Evolutionary conservation across 495 filamentous ascomycete genomes (phyloP).

Genomic region (Aspergillus homomorphus): DNA sequence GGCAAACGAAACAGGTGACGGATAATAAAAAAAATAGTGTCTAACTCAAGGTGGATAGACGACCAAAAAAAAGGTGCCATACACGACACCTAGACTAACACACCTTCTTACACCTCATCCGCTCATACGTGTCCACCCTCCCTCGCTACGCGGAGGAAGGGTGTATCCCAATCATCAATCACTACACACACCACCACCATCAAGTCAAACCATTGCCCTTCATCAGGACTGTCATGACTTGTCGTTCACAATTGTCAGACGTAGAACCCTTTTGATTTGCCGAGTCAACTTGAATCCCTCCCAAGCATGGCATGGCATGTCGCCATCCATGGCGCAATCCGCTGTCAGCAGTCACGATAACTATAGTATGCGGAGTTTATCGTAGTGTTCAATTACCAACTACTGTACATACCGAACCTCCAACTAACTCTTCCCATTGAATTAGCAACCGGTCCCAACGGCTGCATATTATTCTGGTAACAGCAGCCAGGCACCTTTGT

Average conservation of each 20-base stretch:
- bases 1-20: conserved; percentile 19
- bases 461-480: background rate
- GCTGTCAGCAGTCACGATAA: background rate
- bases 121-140: conserved; percentile 4
- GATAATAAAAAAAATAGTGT: conserved; percentile 13
- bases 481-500: background rate
- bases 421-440: background rate
- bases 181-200: background rate
- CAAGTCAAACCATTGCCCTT: background rate
- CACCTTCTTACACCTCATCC: background rate
- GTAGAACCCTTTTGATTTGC: too few relatives aligned
- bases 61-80: conserved; percentile 1
- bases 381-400: background rate
- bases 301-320: background rate
- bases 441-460: background rate
- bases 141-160: background rate
- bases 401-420: background rate
- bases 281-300: too few relatives aligned
- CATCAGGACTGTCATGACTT: background rate
- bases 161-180: background rate
- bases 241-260: background rate
- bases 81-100: background rate
- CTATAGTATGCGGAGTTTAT: background rate
- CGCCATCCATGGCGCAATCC: background rate
- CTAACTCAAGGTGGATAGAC: conserved; percentile 10